phyloP scores from a whole-genome alignment of 2,329 filamentous ascomycete species.

The Ceratocystis eucalypticola region DNA sequence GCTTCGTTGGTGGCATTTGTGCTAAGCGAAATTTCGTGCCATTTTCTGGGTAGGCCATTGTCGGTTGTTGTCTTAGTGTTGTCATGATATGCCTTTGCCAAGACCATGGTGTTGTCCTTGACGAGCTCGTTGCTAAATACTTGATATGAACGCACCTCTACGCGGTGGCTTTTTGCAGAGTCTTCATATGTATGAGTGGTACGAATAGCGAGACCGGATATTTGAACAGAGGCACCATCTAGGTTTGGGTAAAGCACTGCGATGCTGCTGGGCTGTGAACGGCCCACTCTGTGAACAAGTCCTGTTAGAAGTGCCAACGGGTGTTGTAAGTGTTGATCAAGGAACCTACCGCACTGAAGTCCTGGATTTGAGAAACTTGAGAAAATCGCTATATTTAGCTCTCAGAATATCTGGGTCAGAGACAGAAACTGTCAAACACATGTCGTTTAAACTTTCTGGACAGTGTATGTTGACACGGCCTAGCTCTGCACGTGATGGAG shows the following conservation, averaged over 20 bases:
- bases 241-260: neutral
- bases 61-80: neutral
- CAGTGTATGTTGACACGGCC: constrained; percentile 14
- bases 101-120: neutral
- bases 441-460: neutral
- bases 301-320: neutral
- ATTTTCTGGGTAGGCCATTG: neutral
- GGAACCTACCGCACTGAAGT: neutral
- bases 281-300: neutral
- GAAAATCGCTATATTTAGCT: neutral
- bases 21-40: constrained; percentile 5
- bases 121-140: neutral
- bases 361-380: constrained; percentile 4
- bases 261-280: neutral
- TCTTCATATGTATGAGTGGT: neutral
- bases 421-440: neutral
- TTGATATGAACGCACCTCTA: constrained; percentile 4
- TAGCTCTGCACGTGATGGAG: constrained; percentile 5
- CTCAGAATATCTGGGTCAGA: constrained; percentile 2
- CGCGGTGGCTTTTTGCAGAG: neutral
- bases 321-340: neutral
- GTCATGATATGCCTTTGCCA: neutral
- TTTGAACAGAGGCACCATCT: neutral
- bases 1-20: neutral
- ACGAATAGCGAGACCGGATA: neutral